phyloP scores from a whole-genome alignment of 2,329 filamentous ascomycete genomes.

The Cryoendolithus antarcticus region DNA sequence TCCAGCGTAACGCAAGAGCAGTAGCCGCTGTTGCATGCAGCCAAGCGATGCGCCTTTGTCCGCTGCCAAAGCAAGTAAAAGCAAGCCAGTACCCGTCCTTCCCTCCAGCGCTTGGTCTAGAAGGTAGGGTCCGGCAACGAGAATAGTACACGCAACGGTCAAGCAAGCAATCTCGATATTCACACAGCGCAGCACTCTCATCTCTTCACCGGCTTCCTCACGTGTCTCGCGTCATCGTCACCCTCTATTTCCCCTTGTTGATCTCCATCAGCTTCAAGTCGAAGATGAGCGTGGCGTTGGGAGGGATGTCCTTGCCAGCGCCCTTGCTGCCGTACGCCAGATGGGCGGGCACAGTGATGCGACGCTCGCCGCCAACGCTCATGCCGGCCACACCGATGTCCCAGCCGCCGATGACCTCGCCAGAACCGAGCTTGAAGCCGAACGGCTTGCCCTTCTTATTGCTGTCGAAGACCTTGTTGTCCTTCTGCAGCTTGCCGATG shows the following conservation, averaged over 20 bases:
- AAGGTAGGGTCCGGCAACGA: conserved; percentile 17
- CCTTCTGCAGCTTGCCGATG: conserved; percentile 81
- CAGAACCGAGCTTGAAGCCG: conserved; percentile 83
- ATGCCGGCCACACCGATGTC: conserved; percentile 90
- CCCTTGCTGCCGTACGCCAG: conserved; percentile 80
- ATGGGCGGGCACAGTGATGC: conserved; percentile 75
- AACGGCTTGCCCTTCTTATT: conserved; percentile 99
- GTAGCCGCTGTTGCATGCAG: too few relatives aligned
- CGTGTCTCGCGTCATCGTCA: not conserved
- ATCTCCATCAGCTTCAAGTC: conserved; percentile 49
- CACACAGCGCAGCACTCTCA: not conserved
- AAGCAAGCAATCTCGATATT: not conserved
- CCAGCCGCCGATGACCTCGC: conserved; percentile 98
- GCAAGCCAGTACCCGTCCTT: conserved; percentile 18
- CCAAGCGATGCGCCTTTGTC: too few relatives aligned
- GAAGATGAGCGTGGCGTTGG: conserved; percentile 83
- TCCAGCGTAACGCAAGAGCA: too few relatives aligned
- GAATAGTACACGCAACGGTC: conserved; percentile 5
- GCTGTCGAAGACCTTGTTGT: conserved; percentile 90
- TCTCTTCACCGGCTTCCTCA: not conserved
- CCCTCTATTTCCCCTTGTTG: conserved; percentile 26
- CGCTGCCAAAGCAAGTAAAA: not conserved
- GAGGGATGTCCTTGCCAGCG: conserved; percentile 67
- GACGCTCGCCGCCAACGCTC: conserved; percentile 83
- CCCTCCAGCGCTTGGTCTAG: conserved; percentile 25